Evolutionary conservation across 352 stramenopile species (phyloP), one percentile per base, ranked within the genome.

Genomic region (Elongisporangium undulatum): DNA sequence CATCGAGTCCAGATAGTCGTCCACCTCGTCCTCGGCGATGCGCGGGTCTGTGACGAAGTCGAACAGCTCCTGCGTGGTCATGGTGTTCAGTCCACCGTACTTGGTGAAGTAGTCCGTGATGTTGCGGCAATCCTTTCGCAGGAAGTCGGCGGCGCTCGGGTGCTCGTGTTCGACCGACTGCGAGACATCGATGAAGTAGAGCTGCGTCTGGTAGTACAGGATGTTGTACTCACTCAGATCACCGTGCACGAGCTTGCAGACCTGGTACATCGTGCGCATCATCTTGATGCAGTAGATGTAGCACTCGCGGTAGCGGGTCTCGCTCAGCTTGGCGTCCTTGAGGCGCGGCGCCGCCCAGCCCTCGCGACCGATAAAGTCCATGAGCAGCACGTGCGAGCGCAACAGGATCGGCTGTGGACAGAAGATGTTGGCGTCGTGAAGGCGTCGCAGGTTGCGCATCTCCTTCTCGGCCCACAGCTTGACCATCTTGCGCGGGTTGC

Each of bases 401-500:
- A 99, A 80, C 53, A 99, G 75, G 59, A 98, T 87, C 4, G 97
- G 96, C 38, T 77, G 63, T 0, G 97, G 97, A 52, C 83, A 97
- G 19, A 79, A 81, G 55, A 99, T 97, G 38, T 89, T 93, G 2
- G 94, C 89, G 19, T 90, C 80, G 38, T 84, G 74, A 22, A 99
- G 87, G 0, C 97, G 84, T 19, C 92, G 89, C 55, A 99, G 91
- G 68, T 99, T 99, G 50, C 97, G 85, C 85, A 99, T 97, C 79
- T 99, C 97, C 74, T 99, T 99, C 77, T 99, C 97, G 5, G 97
- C 97, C 97, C 97, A 99, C 20, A 99, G 82, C 72, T 99, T 99
- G 62, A 99, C 97, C 97, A 99, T 99, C 77, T 99, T 99, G 49
- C 97, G 90, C 12, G 97, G 97, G 77, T 99, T 99, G 58, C 77